Evolutionary conservation across 768 basidiomycete genomes (phyloP), one percentile per base, ranked within the genome.

Genomic region (Strobilomyces echinocephalus): DNA sequence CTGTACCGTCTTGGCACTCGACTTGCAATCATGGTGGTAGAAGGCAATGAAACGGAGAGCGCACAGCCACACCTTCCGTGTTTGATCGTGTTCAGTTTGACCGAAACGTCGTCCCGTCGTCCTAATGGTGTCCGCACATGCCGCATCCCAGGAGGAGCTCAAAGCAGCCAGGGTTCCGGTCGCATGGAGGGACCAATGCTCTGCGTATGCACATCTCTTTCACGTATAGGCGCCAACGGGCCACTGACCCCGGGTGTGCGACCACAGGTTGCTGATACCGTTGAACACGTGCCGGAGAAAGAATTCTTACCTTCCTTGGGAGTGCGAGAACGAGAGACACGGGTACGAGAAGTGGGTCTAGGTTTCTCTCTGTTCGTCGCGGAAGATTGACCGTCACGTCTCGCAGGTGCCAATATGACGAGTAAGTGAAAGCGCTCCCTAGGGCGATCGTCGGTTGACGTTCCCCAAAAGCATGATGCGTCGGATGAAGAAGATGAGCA

Each of bases 321-420:
- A 94, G 60, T 95, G 93, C 69, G 88, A 92, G 68, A 84, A 93
- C 60, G 88, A 95, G 74, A 77, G 86, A 56, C 87, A 91, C 67
- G 76, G 76, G 33, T 90, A 95, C 65, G 91, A 95, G 75, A 84
- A 89, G 91, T 88, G 65, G 63, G 84, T 30, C 21, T 12, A 12
- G 21, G 21, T 18, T 31, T 41, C 38, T 40, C 42, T 21, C 9
- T 39, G 33, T 28, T 45, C 24, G 12, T 46, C 52, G 24, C 26
- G 33, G 44, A 50, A 40, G 28, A 16, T 46, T 64, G 52, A 61
- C 50, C 14, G 8, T 38, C 1, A 50, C 30, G 10, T 10, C 6
- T 30, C 46, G 24, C 46, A 95, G 92, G 73, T 95, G 93, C 66
- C 93, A 97, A 73, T 95, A 93, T 67, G 90, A 94, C 60, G 93